Conservation (phyloP, 306 rosid genomes). For the Citrullus colocynthis region DNA sequence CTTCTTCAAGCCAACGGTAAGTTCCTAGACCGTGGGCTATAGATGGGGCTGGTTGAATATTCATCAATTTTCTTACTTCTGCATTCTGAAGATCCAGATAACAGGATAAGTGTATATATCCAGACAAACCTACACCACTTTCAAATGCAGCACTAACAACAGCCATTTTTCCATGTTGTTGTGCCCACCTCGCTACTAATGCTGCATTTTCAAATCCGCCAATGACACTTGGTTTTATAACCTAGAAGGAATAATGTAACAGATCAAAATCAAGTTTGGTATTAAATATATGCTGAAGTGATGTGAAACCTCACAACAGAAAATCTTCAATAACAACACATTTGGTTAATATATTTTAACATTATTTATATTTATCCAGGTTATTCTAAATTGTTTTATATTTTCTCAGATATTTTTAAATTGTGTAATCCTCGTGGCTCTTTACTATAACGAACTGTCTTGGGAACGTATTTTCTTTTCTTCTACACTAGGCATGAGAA, state of each 20-base stretch:
- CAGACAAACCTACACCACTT: conserved; percentile 83
- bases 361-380: not conserved
- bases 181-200: conserved; percentile 77
- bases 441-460: not conserved
- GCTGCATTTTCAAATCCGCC: conserved; percentile 92
- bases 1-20: conserved; percentile 80
- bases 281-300: not conserved
- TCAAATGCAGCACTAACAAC: conserved; percentile 86
- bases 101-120: conserved; percentile 66
- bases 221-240: conserved; percentile 84
- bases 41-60: conserved; percentile 25
- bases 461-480: not conserved
- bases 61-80: conserved; percentile 22
- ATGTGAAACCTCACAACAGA: not conserved
- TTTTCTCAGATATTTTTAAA: not conserved
- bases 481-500: not conserved
- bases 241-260: conserved; percentile 32
- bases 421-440: not conserved
- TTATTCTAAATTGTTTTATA: not conserved
- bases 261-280: not conserved
- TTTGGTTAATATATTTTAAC: not conserved
- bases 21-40: conserved; percentile 93
- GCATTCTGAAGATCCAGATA: conserved; percentile 56
- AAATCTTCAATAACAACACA: not conserved
- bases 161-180: conserved; percentile 71